These are phyloP conservation scores for Penicillium steckii DNA, from an alignment of 495 filamentous ascomycete genomes.

Conservation along the genomic window DNA sequence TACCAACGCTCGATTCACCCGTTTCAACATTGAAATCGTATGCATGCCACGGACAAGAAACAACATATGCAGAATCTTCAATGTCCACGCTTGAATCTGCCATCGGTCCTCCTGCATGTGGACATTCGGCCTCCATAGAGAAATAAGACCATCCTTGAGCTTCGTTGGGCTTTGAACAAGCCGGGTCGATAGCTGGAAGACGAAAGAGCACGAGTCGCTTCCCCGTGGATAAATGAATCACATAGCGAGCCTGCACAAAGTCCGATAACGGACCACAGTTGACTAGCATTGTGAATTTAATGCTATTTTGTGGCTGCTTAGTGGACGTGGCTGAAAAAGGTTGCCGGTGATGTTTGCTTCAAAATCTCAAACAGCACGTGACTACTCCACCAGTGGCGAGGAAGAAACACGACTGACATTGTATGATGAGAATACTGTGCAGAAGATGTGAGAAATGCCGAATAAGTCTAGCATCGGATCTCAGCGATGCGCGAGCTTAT, in stretches of 20 bases:
- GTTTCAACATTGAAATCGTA: conserved; percentile 59
- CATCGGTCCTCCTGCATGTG: conserved; percentile 53
- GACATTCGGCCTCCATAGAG: conserved; percentile 54
- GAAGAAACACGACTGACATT: too few relatives aligned
- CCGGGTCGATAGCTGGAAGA: conserved; percentile 41
- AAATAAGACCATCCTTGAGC: conserved; percentile 50
- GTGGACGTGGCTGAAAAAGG: background rate
- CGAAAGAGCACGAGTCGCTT: conserved; percentile 54
- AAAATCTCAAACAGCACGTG: background rate
- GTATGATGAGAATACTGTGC: too few relatives aligned
- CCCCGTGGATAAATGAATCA: conserved; percentile 47
- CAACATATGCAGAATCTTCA: conserved; percentile 53
- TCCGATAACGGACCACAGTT: conserved; percentile 34
- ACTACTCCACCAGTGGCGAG: background rate
- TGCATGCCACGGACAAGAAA: conserved; percentile 56
- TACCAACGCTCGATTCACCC: conserved; percentile 52
- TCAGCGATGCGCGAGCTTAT: too few relatives aligned
- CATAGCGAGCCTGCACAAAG: conserved; percentile 47
- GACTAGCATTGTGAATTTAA: conserved; percentile 26
- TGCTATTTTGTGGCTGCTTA: background rate
- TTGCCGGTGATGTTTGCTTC: background rate
- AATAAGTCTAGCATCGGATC: too few relatives aligned
- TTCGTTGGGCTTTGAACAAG: conserved; percentile 31
- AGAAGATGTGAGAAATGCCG: too few relatives aligned
- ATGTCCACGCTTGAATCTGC: conserved; percentile 50